These are phyloP conservation scores for Mucor mucedo DNA, from an alignment of 371 early-diverging fungal species.

Conservation along the genomic window DNA sequence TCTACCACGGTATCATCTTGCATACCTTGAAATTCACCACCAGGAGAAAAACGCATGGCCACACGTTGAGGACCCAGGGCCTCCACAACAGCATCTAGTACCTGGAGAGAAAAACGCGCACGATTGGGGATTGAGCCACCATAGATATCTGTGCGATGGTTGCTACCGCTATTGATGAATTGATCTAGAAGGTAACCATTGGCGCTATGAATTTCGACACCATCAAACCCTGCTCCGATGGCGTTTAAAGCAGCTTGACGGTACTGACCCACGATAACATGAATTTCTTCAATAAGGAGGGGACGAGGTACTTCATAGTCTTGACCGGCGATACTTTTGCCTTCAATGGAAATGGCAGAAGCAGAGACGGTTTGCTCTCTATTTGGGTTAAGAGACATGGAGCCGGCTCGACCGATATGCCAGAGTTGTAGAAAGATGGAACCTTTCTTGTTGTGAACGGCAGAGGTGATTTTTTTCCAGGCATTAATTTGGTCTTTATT, in stretches of 20 bases:
- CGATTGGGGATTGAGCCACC: constrained; percentile 63
- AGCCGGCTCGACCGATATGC: constrained; percentile 37
- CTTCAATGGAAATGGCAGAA: constrained; percentile 3
- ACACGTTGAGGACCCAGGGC: too few species aligned
- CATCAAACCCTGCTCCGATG: too few species aligned
- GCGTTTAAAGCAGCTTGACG: constrained; percentile 10
- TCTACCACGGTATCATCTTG: constrained; percentile 10
- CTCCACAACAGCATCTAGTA: constrained; percentile 39
- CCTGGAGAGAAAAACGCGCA: constrained; percentile 49
- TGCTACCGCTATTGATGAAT: constrained; percentile 47
- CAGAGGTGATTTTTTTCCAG: constrained; percentile 44
- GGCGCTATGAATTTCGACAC: constrained; percentile 56
- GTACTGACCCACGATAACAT: constrained; percentile 58
- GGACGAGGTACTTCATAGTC: constrained; percentile 21
- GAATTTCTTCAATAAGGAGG: constrained; percentile 43
- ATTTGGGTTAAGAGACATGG: neutral
- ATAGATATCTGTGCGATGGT: constrained; percentile 47
- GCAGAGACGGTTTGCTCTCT: constrained; percentile 16
- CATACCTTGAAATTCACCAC: constrained; percentile 10
- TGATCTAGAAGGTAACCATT: constrained; percentile 67
- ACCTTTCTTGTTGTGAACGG: constrained; percentile 40
- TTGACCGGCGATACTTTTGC: neutral
- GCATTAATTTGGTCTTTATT: constrained; percentile 47
- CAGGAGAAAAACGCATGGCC: too few species aligned
- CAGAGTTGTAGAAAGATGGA: constrained; percentile 59